A percentile compares a stretch with the other conserved stretches of the same genome.
Evolutionary conservation across 169 alveolate genomes (phyloP).

Genomic region (Amoebophrya sp.): DNA sequence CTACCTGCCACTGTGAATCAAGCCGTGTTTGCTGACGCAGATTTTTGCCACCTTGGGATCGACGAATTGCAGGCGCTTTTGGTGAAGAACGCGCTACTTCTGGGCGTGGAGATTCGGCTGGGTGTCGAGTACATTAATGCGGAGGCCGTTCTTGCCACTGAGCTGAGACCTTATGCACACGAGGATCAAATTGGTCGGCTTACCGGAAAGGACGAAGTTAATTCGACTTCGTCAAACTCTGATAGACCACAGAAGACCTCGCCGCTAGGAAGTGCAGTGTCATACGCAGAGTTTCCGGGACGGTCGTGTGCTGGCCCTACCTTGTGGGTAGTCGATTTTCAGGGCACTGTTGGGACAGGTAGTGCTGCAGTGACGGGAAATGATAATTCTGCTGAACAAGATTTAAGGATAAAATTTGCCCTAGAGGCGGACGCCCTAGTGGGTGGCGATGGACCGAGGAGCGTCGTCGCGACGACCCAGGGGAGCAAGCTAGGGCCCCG

Average conservation of each 20-base stretch:
- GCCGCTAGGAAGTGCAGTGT: background rate
- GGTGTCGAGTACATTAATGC: background rate
- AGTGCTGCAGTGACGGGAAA: background rate
- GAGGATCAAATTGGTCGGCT: no score
- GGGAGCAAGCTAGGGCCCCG: background rate
- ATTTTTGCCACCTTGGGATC: background rate
- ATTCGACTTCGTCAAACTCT: no score
- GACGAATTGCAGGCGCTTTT: background rate
- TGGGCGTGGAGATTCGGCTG: background rate
- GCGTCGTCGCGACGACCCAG: background rate
- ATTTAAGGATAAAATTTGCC: background rate
- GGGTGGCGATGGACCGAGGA: background rate
- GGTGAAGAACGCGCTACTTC: background rate
- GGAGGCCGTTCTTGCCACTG: background rate
- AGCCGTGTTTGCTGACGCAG: background rate
- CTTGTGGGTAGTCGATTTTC: background rate
- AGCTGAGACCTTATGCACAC: background rate
- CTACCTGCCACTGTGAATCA: background rate
- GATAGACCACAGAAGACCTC: background rate
- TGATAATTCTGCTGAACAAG: background rate
- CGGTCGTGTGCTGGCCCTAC: background rate
- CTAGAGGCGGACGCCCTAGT: slow-evolving; percentile 5
- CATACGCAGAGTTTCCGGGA: background rate
- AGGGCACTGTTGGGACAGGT: background rate
- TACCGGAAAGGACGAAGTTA: no score